Base-by-base conservation (phyloP, 139 green algal species). In the Microglena sp. region DNA sequence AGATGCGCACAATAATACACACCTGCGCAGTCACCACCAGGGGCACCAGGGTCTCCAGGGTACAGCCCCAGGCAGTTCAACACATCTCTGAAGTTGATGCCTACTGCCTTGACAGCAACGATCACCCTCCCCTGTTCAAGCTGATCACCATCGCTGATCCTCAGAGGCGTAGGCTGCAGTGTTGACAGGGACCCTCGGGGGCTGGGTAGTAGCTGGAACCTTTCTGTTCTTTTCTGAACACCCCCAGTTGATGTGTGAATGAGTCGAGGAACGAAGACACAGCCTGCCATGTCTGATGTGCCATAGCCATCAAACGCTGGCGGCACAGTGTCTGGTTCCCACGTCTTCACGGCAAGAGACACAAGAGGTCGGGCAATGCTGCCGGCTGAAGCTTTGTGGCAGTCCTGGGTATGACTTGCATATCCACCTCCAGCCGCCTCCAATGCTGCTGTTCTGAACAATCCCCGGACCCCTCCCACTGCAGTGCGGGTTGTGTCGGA, bases 11-110 rank as follows among this genome's bases (percentile, higher is more conserved):
- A n/a, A n/a, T n/a, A n/a, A n/a, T n/a, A n/a, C 30, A 90, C 74
- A n/a, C 82, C 88, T 2, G 85, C 60, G 50, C 73, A 85, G 55
- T 91, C 87, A 29, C 72, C 77, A 18, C 79, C 79, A 2, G 80
- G 80, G 18, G 58, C 30, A 1, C 80, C 80, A 5, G 80, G 80
- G 56, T 86, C 77, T 0, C 80, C 80, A 28, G 76, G 76, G 68
- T 84, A 86, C 73, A 86, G 83, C 50, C 71, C 79, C 70, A 86
- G 76, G 30, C 87, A 70, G 40, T 87, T 87, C 26, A 87, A 76
- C 72, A 89, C 78, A 34, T 89, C 83, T 22, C 83, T 66, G 83
- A 87, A 89, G 78, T 89, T 89, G 70, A 89, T 64, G 28, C 83
- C 83, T 8, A 89, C 83, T 0, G 83, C 81, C 29, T 69, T 64